Conservation (phyloP, 306 rosid genomes). For the Sindora glabra region DNA sequence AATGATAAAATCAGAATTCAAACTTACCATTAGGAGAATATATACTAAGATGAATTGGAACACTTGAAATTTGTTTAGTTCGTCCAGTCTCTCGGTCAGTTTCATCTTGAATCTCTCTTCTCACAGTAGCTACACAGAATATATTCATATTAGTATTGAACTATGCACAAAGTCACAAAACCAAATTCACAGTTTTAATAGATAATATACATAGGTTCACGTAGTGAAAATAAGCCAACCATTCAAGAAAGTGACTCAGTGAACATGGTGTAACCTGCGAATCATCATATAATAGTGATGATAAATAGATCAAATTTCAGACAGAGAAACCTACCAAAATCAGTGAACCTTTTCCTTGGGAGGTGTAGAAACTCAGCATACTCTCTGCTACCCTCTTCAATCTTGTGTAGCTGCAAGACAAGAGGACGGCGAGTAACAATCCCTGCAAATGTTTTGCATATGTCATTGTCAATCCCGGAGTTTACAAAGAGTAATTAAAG, state of each 20-base stretch:
- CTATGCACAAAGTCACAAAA: background rate
- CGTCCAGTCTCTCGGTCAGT: conserved; percentile 96
- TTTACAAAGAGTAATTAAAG: background rate
- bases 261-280: background rate
- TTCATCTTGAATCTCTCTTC: conserved; percentile 92
- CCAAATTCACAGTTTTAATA: background rate
- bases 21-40: conserved; percentile 79
- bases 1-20: background rate
- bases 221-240: background rate
- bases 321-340: conserved; percentile 48
- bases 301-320: background rate
- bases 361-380: conserved; percentile 87
- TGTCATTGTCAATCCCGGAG: conserved; percentile 9
- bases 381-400: conserved; percentile 75
- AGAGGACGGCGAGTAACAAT: conserved; percentile 93
- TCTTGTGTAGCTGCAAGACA: conserved; percentile 84
- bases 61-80: conserved; percentile 64
- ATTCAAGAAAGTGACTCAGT: background rate
- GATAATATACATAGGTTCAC: background rate
- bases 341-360: conserved; percentile 65
- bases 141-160: background rate
- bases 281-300: background rate
- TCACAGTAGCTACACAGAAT: conserved; percentile 67
- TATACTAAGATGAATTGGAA: conserved; percentile 93
- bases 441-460: conserved; percentile 43